phyloP scores from a whole-genome alignment of 768 basidiomycete species.

The Pilatotrama ljubarskyi region DNA sequence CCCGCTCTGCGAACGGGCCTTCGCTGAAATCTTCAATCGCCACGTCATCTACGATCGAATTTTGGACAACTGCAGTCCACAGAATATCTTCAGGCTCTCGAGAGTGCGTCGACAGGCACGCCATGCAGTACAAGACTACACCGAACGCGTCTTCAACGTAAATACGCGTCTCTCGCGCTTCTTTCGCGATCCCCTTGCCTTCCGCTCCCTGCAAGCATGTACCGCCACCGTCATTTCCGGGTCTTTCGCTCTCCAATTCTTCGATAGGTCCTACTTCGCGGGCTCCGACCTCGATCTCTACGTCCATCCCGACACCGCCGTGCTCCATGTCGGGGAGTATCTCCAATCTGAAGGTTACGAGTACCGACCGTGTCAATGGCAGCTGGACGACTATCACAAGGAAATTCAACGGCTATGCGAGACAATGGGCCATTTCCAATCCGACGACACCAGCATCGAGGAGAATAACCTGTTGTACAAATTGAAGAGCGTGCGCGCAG shows the following conservation, averaged over 20 bases:
- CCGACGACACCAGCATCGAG: not conserved
- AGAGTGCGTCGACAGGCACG: conserved; percentile 22
- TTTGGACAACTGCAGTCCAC: too few relatives aligned
- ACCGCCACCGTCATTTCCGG: conserved; percentile 54
- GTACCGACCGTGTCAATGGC: conserved; percentile 26
- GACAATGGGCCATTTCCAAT: not conserved
- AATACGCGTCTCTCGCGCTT: conserved; percentile 38
- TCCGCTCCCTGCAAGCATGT: conserved; percentile 43
- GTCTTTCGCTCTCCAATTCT: conserved; percentile 53
- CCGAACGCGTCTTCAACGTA: conserved; percentile 35
- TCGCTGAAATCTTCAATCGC: too few relatives aligned
- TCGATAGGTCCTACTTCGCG: conserved; percentile 45
- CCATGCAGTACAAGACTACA: conserved; percentile 25
- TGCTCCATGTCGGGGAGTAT: conserved; percentile 36
- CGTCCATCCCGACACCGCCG: conserved; percentile 33
- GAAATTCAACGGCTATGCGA: conserved; percentile 2
- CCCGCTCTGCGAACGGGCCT: too few relatives aligned
- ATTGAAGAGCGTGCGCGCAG: conserved; percentile 30
- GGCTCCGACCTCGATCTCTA: conserved; percentile 56
- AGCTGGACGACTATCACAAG: conserved; percentile 22
- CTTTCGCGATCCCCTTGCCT: conserved; percentile 39
- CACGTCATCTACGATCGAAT: too few relatives aligned
- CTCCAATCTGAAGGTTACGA: conserved; percentile 36
- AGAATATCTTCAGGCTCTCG: conserved; percentile 13
- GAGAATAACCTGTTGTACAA: conserved; percentile 20